Percentiles rank a stretch among this genome's conserved stretches.
Conservation (phyloP, 805 yeast species). For the Vanderwaltozyma tropicalis region DNA sequence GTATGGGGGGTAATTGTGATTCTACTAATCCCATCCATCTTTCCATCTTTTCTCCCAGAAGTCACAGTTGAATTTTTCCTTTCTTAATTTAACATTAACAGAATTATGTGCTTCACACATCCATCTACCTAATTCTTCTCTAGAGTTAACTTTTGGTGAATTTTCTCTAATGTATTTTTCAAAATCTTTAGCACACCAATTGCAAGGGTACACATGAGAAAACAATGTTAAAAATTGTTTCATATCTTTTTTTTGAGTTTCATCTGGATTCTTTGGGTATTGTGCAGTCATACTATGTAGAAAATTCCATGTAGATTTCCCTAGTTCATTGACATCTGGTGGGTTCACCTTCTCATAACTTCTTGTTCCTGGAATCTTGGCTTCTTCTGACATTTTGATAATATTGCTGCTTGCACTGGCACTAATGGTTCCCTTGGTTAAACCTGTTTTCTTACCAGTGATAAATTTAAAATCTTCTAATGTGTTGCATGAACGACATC, state of each 20-base stretch:
- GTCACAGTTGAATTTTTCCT: conserved; percentile 75
- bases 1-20: too few species aligned
- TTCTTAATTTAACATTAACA: conserved; percentile 81
- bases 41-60: conserved; percentile 92
- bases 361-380: conserved; percentile 19
- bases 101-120: conserved; percentile 90
- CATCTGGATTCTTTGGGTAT: conserved; percentile 65
- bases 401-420: not conserved
- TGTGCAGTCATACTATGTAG: conserved; percentile 83
- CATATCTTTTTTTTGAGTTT: conserved; percentile 60
- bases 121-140: conserved; percentile 83
- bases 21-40: conserved; percentile 67
- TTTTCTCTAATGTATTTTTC: conserved; percentile 45
- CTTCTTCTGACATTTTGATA: too few species aligned
- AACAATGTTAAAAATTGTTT: conserved; percentile 57
- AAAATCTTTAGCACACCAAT: conserved; percentile 87
- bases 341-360: conserved; percentile 51
- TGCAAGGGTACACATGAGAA: conserved; percentile 81
- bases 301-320: conserved; percentile 86
- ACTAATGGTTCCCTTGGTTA: conserved; percentile 4
- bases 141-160: conserved; percentile 47
- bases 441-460: conserved; percentile 20
- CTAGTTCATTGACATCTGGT: conserved; percentile 74
- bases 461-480: conserved; percentile 70
- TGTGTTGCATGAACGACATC: conserved; percentile 84